These are phyloP conservation scores for Cercospora citrullina DNA, from an alignment of 2,329 filamentous ascomycete genomes.

Conservation along the genomic window DNA sequence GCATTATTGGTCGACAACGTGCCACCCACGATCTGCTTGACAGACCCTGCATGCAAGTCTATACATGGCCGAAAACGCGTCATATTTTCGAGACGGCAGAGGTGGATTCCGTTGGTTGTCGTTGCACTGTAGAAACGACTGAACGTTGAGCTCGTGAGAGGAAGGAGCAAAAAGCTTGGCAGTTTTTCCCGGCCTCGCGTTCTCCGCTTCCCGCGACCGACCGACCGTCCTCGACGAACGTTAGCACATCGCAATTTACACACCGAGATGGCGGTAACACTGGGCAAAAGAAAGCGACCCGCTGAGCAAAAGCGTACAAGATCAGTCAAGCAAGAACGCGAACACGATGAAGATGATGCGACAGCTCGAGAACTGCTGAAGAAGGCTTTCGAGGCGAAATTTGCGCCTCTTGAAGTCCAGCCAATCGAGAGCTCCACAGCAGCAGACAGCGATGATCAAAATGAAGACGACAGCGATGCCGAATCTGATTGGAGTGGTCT, in stretches of 20 bases:
- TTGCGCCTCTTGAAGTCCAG: slow-evolving; percentile 60
- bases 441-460: slow-evolving; percentile 30
- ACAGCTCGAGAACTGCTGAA: slow-evolving; percentile 71
- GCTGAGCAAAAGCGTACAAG: slow-evolving; percentile 33
- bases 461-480: slow-evolving; percentile 37
- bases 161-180: slow-evolving; percentile 12
- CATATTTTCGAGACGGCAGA: slow-evolving; percentile 56
- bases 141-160: neutral
- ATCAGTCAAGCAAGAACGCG: slow-evolving; percentile 11
- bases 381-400: slow-evolving; percentile 83
- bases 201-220: neutral
- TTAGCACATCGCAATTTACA: slow-evolving; percentile 17
- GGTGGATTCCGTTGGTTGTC: neutral
- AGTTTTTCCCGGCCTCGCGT: neutral
- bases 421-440: slow-evolving; percentile 37
- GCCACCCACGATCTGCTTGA: slow-evolving; percentile 97
- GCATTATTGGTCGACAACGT: slow-evolving; percentile 63
- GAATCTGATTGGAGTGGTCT: slow-evolving; percentile 65
- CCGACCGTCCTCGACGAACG: neutral
- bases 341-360: slow-evolving; percentile 43
- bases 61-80: slow-evolving; percentile 95
- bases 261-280: slow-evolving; percentile 42
- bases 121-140: neutral
- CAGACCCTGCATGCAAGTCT: slow-evolving; percentile 93
- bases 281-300: slow-evolving; percentile 50